phyloP scores from a whole-genome alignment of 2,329 filamentous ascomycete genomes.

The Colletotrichum kahawae region DNA sequence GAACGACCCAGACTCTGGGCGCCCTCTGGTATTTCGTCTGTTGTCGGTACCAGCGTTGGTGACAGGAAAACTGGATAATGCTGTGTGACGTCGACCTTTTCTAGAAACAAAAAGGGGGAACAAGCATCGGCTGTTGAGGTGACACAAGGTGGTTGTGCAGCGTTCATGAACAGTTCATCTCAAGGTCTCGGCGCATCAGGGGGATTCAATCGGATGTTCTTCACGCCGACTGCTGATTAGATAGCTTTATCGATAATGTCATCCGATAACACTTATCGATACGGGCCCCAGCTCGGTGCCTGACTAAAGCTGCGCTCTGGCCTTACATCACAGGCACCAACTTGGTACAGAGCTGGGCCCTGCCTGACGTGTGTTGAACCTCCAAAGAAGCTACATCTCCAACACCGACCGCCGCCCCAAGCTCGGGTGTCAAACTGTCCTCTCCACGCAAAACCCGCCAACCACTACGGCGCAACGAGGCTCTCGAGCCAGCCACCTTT shows the following conservation, averaged over 20 bases:
- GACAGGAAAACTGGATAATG: neutral
- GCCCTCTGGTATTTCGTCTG: neutral
- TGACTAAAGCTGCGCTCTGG: neutral
- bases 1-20: neutral
- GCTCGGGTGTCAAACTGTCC: conserved; percentile 13
- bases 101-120: neutral
- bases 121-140: neutral
- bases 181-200: neutral
- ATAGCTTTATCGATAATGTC: neutral
- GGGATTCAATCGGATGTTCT: neutral
- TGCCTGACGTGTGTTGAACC: conserved; percentile 17
- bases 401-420: neutral
- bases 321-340: neutral
- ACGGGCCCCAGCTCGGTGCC: neutral
- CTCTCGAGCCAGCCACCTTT: neutral
- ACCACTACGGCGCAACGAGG: neutral
- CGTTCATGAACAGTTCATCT: neutral
- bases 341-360: neutral
- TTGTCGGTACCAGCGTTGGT: neutral
- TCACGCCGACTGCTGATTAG: neutral
- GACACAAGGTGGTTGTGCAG: neutral
- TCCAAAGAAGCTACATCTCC: conserved; percentile 22
- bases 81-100: neutral
- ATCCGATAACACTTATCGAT: neutral
- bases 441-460: conserved; percentile 5